These are phyloP conservation scores for Cercospora zeina DNA, from an alignment of 2,329 filamentous ascomycete species.

Conservation along the genomic window DNA sequence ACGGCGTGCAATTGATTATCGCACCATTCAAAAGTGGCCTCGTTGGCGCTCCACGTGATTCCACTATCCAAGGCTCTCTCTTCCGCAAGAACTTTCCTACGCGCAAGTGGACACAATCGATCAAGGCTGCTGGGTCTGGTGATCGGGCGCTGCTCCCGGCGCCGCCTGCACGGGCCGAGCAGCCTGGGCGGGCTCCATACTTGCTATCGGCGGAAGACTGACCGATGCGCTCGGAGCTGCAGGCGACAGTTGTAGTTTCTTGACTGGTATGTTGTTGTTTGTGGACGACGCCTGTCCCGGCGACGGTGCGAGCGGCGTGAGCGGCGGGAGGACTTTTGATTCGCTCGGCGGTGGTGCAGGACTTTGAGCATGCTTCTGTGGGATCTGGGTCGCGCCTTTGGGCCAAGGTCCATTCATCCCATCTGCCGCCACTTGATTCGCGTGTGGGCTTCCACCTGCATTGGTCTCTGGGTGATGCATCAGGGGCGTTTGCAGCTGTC, in stretches of 20 bases:
- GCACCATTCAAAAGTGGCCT: not conserved
- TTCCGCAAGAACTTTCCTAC: not conserved
- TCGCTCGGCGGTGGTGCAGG: constrained; percentile 24
- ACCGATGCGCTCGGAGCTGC: constrained; percentile 3
- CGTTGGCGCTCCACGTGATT: not conserved
- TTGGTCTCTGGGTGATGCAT: constrained; percentile 22
- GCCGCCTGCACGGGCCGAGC: not conserved
- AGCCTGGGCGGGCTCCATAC: not conserved
- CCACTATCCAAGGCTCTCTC: not conserved
- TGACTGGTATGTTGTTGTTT: constrained; percentile 35
- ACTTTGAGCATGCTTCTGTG: constrained; percentile 37
- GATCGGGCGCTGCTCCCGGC: constrained; percentile 6
- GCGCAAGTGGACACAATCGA: not conserved
- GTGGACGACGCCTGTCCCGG: constrained; percentile 31
- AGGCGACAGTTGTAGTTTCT: constrained; percentile 31
- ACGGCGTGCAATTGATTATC: not conserved
- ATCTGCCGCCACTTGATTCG: constrained; percentile 35
- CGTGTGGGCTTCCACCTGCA: constrained; percentile 20
- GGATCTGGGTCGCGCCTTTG: constrained; percentile 34
- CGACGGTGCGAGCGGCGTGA: constrained; percentile 34
- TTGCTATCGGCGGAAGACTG: constrained; percentile 7
- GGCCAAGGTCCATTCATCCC: constrained; percentile 41
- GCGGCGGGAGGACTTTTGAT: constrained; percentile 31
- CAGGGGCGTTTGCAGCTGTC: constrained; percentile 24
- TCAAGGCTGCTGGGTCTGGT: not conserved